These are phyloP conservation scores for Malus sieversii DNA, from an alignment of 306 rosid genomes.

Conservation along the genomic window DNA sequence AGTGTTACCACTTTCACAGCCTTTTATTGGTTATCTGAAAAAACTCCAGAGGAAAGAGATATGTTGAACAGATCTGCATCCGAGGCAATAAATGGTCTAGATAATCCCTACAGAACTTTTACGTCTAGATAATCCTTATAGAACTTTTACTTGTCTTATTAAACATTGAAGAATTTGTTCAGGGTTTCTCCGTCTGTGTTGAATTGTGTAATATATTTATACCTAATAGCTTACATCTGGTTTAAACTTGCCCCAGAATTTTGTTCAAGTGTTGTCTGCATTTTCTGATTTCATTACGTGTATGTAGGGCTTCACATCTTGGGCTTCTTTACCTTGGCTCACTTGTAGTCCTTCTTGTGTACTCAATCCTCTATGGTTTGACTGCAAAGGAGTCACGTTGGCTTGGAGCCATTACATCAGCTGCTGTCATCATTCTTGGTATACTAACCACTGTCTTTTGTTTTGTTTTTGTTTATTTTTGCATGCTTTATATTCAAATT, in stretches of 20 bases:
- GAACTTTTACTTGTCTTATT: background rate
- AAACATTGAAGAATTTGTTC: background rate
- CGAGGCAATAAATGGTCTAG: background rate
- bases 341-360: constrained; percentile 71
- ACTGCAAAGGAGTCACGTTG: constrained; percentile 76
- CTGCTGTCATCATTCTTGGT: constrained; percentile 97
- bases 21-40: background rate
- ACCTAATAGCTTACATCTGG: background rate
- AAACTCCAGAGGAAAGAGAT: background rate
- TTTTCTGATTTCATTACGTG: constrained; percentile 12
- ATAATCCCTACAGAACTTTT: background rate
- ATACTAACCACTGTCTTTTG: constrained; percentile 12
- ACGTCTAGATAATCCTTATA: background rate
- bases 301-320: constrained; percentile 90
- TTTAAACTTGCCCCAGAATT: background rate
- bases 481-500: background rate
- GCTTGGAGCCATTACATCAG: constrained; percentile 95
- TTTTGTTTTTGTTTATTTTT: constrained; percentile 15
- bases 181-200: background rate
- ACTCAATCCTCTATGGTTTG: constrained; percentile 85
- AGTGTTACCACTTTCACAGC: background rate
- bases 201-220: background rate
- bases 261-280: background rate
- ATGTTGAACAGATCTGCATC: background rate
- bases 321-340: constrained; percentile 91